Conservation (phyloP, 331 rosid species). For the Phaseolus coccineus region DNA sequence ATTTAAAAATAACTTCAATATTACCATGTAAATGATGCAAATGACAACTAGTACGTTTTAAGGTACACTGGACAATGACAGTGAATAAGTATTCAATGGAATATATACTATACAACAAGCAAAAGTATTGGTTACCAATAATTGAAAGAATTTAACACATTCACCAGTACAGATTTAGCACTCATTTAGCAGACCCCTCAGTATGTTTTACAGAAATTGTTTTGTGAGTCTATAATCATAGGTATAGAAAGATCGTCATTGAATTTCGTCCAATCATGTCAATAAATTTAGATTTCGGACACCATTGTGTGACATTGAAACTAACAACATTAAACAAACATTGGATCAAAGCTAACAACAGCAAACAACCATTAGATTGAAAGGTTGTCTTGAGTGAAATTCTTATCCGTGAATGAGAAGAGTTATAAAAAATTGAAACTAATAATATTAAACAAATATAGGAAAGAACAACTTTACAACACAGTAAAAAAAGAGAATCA, state of each 20-base stretch:
- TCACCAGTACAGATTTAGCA: not conserved
- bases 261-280: not conserved
- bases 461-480: not conserved
- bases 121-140: too few species aligned
- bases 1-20: too few species aligned
- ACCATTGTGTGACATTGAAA: too few species aligned
- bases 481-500: not conserved
- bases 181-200: not conserved
- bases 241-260: not conserved
- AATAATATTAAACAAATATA: not conserved
- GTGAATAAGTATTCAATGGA: too few species aligned
- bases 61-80: too few species aligned
- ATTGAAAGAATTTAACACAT: not conserved
- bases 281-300: not conserved
- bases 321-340: too few species aligned
- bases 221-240: not conserved
- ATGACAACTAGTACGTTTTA: too few species aligned
- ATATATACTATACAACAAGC: too few species aligned
- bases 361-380: too few species aligned
- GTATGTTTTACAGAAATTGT: not conserved
- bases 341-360: too few species aligned
- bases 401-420: not conserved
- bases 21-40: too few species aligned
- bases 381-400: not conserved
- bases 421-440: not conserved